A percentile compares a stretch with the other conserved stretches of the same genome.
Conservation (phyloP, 2,329 filamentous ascomycete genomes). For the Sporothrix brasiliensis region DNA sequence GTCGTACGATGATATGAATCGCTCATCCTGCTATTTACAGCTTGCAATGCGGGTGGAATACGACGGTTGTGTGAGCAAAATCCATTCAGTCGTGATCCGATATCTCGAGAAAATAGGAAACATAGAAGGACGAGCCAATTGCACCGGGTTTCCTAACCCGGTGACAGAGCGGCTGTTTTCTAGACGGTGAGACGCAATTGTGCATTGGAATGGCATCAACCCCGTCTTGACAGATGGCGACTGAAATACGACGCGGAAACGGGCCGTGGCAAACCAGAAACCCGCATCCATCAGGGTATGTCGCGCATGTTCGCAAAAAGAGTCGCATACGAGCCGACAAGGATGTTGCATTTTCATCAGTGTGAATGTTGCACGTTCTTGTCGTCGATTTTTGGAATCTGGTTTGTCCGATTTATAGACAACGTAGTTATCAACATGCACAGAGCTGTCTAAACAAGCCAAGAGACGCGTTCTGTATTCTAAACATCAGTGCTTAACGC, state of each 20-base stretch:
- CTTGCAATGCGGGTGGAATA: too few relatives aligned
- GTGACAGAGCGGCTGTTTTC: neutral
- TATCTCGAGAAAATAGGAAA: neutral
- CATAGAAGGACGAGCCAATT: too few relatives aligned
- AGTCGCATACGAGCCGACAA: neutral
- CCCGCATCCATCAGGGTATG: neutral
- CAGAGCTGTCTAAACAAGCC: too few relatives aligned
- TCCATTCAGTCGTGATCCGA: too few relatives aligned
- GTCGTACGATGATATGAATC: neutral
- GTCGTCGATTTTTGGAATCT: neutral
- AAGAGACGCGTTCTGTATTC: neutral
- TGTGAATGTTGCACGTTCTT: neutral
- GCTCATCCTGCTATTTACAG: too few relatives aligned
- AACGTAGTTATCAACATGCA: too few relatives aligned
- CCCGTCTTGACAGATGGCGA: neutral
- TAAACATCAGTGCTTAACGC: neutral
- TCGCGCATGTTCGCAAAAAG: neutral
- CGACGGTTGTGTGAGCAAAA: too few relatives aligned
- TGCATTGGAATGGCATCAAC: neutral
- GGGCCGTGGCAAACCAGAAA: neutral
- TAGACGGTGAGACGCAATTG: neutral
- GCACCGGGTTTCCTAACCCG: too few relatives aligned
- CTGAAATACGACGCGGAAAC: constrained; percentile 8
- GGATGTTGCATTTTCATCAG: neutral
- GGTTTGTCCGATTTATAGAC: neutral